Evolutionary conservation across 1,284 basidiomycete genomes (phyloP).

Genomic region (Porodaedalea pini): DNA sequence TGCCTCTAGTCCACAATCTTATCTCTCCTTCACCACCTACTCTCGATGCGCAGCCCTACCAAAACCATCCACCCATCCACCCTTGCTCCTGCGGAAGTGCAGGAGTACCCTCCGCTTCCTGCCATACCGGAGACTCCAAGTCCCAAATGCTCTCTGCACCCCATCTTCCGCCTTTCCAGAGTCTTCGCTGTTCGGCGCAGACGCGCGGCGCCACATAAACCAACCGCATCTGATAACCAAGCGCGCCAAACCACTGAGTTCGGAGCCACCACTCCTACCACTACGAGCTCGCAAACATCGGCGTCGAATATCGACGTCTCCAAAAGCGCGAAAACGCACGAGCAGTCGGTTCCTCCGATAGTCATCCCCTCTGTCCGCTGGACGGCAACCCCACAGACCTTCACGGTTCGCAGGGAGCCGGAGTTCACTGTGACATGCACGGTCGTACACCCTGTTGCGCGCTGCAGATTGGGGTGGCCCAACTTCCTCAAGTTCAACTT

Average conservation of each 20-base stretch:
- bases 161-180: background rate
- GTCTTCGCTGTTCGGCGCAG: background rate
- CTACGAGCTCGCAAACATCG: background rate
- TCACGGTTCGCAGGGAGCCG: slow-evolving; percentile 6
- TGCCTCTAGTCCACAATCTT: too few relatives aligned
- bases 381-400: background rate
- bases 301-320: too few relatives aligned
- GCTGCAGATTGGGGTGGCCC: background rate
- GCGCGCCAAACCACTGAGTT: background rate
- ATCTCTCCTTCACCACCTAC: too few relatives aligned
- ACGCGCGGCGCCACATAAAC: background rate
- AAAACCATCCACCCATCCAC: too few relatives aligned
- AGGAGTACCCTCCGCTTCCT: too few relatives aligned
- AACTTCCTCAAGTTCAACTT: background rate
- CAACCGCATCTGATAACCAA: background rate
- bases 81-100: too few relatives aligned
- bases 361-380: slow-evolving; percentile 2
- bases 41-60: too few relatives aligned
- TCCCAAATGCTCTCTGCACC: background rate
- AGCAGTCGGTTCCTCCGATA: background rate
- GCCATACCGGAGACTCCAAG: background rate
- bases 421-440: slow-evolving; percentile 9
- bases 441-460: slow-evolving; percentile 6
- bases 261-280: background rate
- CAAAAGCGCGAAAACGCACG: too few relatives aligned